Base-by-base conservation (phyloP, 2,329 filamentous ascomycete species). In the Alternaria gaisen region DNA sequence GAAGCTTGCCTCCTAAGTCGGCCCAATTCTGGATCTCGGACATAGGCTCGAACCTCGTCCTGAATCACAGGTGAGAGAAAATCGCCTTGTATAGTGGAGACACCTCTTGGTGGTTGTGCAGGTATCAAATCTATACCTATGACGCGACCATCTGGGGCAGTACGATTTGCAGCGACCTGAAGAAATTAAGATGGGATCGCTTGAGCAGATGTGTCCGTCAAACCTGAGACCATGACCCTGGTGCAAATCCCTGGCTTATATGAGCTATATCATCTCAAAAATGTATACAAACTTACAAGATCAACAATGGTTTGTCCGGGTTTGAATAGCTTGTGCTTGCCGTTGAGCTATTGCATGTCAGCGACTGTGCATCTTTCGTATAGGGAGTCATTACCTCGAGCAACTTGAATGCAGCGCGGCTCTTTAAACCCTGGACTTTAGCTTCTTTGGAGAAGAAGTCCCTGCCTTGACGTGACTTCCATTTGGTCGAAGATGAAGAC, bases 111-210 rank as follows among this genome's bases (percentile, higher is more conserved):
- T 5, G 96, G 94, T 76, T 94, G 91, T 0, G 93, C 92, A 5
- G 95, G 95, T 66, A 99, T 93, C 53, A 99, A 86, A 77, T 99
- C 95, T 72, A 99, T 94, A 11, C 95, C 96, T 28, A 99, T 83
- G 12, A 99, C 89, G 43, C 90, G 87, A 9, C 94, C 93, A 46
- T 86, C 80, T 0, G 94, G 94, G 62, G 86, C 85, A 5, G 92
- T 97, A 53, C 88, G 86, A 62, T 92, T 90, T 34, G 91, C 82
- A 18, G 95, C 95, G 36, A 98, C 93, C 88, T 96, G 72, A 40
- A 52, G 18, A 16, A 4, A 14, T 58, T 58, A 60, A 61, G 53
- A 43, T n/a, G 14, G 34, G 18, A 36, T 50, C 9, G 32, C 10
- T 18, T 20, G 26, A n/a, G 41, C 32, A 32, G 9, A 32, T 44